These are phyloP conservation scores for Lactarius deliciosus DNA, from an alignment of 768 basidiomycete species.

Conservation along the genomic window DNA sequence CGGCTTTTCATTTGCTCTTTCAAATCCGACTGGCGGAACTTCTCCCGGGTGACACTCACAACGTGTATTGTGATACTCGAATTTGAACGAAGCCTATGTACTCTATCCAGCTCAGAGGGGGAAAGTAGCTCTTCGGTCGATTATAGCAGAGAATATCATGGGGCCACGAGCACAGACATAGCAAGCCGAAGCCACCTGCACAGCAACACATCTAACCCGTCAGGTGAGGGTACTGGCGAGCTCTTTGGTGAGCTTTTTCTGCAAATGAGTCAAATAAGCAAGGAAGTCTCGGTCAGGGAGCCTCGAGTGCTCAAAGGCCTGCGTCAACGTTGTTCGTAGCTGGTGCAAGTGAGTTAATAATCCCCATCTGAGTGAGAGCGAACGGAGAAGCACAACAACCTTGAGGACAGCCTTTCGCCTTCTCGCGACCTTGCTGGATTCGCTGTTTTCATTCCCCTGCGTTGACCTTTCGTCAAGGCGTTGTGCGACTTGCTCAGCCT, in stretches of 20 bases:
- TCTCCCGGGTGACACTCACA: background rate
- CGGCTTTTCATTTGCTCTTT: background rate
- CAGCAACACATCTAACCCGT: background rate
- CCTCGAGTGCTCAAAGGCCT: slow-evolving; percentile 69
- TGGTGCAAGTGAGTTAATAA: slow-evolving; percentile 33
- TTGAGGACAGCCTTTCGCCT: slow-evolving; percentile 66
- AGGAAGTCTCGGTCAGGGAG: slow-evolving; percentile 71
- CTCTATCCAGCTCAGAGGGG: background rate
- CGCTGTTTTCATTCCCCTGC: slow-evolving; percentile 58
- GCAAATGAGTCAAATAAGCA: slow-evolving; percentile 64
- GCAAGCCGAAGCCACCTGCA: background rate
- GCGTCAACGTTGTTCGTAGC: slow-evolving; percentile 73
- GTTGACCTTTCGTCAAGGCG: slow-evolving; percentile 58
- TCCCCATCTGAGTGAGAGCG: background rate
- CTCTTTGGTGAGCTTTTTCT: slow-evolving; percentile 64
- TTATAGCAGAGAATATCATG: background rate
- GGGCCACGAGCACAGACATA: background rate
- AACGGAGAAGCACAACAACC: slow-evolving; percentile 35
- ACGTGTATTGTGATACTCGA: background rate
- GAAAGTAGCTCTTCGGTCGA: background rate
- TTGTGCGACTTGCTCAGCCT: slow-evolving; percentile 61
- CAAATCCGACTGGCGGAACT: background rate
- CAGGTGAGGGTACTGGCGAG: slow-evolving; percentile 41
- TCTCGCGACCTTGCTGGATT: slow-evolving; percentile 54
- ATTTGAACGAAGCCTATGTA: background rate